phyloP scores from a whole-genome alignment of 2,329 filamentous ascomycete species.

The Pseudogymnoascus sp. region DNA sequence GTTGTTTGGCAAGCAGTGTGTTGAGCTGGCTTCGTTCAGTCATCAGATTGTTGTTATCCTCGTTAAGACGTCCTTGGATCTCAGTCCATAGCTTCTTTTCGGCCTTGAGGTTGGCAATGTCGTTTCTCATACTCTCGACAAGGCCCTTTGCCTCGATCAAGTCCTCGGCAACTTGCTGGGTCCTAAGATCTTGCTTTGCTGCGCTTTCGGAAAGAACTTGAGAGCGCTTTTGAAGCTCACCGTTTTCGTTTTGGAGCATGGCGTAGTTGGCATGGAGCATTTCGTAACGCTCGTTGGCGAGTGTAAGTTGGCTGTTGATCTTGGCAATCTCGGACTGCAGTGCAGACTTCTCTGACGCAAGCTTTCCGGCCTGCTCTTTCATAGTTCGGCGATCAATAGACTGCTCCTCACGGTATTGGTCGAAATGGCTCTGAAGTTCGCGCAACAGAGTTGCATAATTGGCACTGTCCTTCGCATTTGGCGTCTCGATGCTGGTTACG shows the following conservation, averaged over 20 bases:
- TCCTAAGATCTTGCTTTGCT: conserved; percentile 81
- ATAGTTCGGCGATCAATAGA: conserved; percentile 72
- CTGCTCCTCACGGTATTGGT: conserved; percentile 80
- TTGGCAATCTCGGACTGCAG: conserved; percentile 77
- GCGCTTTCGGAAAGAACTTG: conserved; percentile 71
- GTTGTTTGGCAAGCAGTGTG: conserved; percentile 71
- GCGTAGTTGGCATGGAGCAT: conserved; percentile 84
- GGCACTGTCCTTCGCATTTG: conserved; percentile 49
- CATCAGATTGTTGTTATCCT: conserved; percentile 77
- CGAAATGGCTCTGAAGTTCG: conserved; percentile 83
- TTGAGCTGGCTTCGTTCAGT: conserved; percentile 82
- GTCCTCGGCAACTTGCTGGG: conserved; percentile 88
- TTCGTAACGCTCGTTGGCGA: conserved; percentile 76
- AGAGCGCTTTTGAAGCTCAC: conserved; percentile 75
- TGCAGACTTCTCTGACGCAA: conserved; percentile 73
- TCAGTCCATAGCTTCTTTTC: conserved; percentile 93
- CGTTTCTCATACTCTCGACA: conserved; percentile 79
- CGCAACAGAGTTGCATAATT: conserved; percentile 72
- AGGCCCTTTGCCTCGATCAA: conserved; percentile 77
- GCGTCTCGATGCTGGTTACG: conserved; percentile 46
- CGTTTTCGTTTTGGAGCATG: conserved; percentile 76
- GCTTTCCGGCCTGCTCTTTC: conserved; percentile 72
- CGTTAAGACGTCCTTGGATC: conserved; percentile 78
- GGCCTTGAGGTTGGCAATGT: conserved; percentile 86
- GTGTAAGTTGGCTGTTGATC: conserved; percentile 68